A percentile compares a stretch with the other conserved stretches of the same genome.
Conservation (phyloP, 805 yeast genomes). For the Teunomyces gatunensis region DNA sequence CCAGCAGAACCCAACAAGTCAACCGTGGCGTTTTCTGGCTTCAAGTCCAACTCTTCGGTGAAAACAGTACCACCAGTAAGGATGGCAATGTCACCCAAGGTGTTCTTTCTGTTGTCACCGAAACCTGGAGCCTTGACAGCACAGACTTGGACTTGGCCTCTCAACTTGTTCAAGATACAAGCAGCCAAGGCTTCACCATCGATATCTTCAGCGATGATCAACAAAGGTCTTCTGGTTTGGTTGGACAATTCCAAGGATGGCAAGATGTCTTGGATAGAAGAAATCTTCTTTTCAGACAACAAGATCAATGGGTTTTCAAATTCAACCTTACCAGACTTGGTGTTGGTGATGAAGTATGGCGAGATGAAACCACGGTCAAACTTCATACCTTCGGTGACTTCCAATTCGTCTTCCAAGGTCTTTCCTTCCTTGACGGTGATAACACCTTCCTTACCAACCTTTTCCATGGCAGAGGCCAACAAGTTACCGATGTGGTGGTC, state of each 20-base stretch:
- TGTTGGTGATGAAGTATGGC: slow-evolving; percentile 93
- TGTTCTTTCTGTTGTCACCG: slow-evolving; percentile 98
- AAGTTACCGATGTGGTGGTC: slow-evolving; percentile 88
- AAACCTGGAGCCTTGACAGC: slow-evolving; percentile 99
- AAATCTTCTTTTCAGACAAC: slow-evolving; percentile 88
- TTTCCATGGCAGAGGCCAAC: slow-evolving; percentile 95
- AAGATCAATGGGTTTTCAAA: slow-evolving; percentile 89
- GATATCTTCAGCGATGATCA: slow-evolving; percentile 91
- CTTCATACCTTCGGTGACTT: slow-evolving; percentile 96
- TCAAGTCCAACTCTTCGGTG: slow-evolving; percentile 92
- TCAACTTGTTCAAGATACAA: slow-evolving; percentile 91
- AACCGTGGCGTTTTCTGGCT: slow-evolving; percentile 90
- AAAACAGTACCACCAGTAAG: slow-evolving; percentile 89
- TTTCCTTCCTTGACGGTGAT: slow-evolving; percentile 97
- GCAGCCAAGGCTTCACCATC: slow-evolving; percentile 99
- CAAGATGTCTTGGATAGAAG: slow-evolving; percentile 83
- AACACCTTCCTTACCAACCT: slow-evolving; percentile 98
- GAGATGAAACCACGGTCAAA: slow-evolving; percentile 97
- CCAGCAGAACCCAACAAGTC: slow-evolving; percentile 91
- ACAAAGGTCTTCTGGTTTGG: slow-evolving; percentile 88
- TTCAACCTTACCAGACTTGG: slow-evolving; percentile 91
- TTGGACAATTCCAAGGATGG: slow-evolving; percentile 93
- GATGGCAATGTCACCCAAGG: slow-evolving; percentile 91
- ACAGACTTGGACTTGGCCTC: slow-evolving; percentile 97
- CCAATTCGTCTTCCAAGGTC: slow-evolving; percentile 93